phyloP scores from a whole-genome alignment of 228 moss, liverwort and hornwort genomes.

The Sphagnum magellanicum region DNA sequence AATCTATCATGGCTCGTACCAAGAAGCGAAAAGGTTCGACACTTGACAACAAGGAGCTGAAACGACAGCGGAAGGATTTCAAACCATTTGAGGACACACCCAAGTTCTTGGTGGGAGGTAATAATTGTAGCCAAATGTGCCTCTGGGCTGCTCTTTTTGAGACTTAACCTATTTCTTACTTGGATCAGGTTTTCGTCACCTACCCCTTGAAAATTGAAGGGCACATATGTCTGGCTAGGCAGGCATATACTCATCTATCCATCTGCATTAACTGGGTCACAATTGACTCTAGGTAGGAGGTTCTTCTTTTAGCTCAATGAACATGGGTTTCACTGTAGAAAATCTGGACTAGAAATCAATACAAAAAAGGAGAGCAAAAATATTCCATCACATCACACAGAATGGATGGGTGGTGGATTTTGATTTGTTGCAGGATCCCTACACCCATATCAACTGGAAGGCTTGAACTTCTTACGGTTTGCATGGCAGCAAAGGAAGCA shows the following conservation, averaged over 20 bases:
- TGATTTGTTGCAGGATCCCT: conserved; percentile 52
- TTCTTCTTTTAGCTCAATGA: neutral
- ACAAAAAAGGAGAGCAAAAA: too few species aligned
- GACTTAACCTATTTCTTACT: neutral
- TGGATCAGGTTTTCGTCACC: too few species aligned
- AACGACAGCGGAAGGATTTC: conserved; percentile 78
- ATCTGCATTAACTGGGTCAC: too few species aligned
- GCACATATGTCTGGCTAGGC: too few species aligned
- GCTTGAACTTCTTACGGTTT: conserved; percentile 84
- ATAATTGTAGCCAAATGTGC: neutral
- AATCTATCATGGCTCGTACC: conserved; percentile 61
- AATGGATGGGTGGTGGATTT: neutral
- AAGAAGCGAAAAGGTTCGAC: conserved; percentile 77
- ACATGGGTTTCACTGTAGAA: neutral
- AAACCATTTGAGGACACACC: conserved; percentile 94
- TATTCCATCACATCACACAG: too few species aligned
- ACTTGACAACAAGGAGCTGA: conserved; percentile 78
- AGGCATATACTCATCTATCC: too few species aligned
- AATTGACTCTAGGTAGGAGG: neutral
- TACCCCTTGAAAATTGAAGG: too few species aligned
- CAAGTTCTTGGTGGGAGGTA: conserved; percentile 93
- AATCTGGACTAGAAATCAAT: neutral
- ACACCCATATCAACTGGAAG: conserved; percentile 96
- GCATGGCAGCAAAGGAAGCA: conserved; percentile 95
- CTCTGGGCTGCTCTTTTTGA: neutral